Evolutionary conservation across 2,329 filamentous ascomycete genomes (phyloP), one percentile per base, ranked within the genome.

Genomic region (Coniochaeta sp.): DNA sequence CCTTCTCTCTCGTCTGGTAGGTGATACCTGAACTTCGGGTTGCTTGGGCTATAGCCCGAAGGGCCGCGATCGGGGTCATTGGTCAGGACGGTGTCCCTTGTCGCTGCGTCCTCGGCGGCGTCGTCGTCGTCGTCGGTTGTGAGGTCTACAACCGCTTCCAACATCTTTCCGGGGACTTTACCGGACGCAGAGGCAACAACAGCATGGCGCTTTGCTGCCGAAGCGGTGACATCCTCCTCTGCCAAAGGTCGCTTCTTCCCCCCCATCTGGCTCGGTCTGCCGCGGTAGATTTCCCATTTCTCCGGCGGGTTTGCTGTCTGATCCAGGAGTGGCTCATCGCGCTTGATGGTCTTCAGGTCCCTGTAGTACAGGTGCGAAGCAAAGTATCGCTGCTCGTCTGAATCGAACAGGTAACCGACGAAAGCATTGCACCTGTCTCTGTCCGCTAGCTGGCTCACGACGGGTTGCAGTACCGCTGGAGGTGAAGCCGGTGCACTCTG

Each of bases 331-430:
- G 56, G 57, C 6, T 24, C 10, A 1, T 52, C 42, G 9, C 52
- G 52, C 6, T 30, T 27, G 48, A 59, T 58, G 12, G 48, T 55
- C 12, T 58, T 20, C 30, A 59, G 55, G 10, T 58, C 56, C 0
- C 35, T 12, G n/a, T 55, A 54, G 42, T 49, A 56, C 5, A 48
- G 26, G 13, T 8, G 8, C 24, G 12, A 2, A 8, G 22, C 24
- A 3, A 38, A 7, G 16, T 22, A 20, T 10, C 33, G 18, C 18
- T 20, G 33, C 9, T 16, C 3, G n/a, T 35, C 32, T 3, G 6
- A 5, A 9, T 5, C 20, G 6, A 35, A 18, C 13, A 6, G 16
- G 4, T 35, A 6, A 7, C 20, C n/a, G n/a, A 35, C 14, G n/a
- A 16, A 4, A 4, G 16, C 10, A 6, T 16, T 16, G 14, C n/a